Conservation (phyloP, 768 basidiomycete species). For the Russula griseocarnosa region DNA sequence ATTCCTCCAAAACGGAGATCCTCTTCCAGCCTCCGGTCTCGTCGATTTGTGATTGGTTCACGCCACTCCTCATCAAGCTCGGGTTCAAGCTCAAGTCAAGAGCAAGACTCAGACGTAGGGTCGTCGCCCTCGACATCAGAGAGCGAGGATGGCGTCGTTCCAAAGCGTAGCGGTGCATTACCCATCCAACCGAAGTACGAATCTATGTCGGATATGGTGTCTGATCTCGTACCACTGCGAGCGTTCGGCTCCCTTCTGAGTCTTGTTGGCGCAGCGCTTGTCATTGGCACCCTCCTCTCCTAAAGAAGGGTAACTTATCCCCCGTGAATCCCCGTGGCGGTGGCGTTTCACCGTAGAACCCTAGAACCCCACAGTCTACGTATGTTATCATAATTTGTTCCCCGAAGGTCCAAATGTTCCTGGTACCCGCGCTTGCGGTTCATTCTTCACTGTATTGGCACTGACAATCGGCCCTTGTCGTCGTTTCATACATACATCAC, state of each 20-base stretch:
- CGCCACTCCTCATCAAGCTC: slow-evolving; percentile 10
- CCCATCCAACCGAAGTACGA: slow-evolving; percentile 20
- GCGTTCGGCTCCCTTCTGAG: slow-evolving; percentile 27
- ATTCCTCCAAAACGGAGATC: slow-evolving; percentile 9
- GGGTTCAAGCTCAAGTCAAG: slow-evolving; percentile 21
- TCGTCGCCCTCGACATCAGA: slow-evolving; percentile 26
- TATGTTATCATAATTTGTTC: not conserved
- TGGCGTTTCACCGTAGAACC: slow-evolving; percentile 2
- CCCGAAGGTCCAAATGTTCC: not conserved
- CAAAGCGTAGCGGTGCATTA: slow-evolving; percentile 8
- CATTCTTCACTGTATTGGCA: not conserved
- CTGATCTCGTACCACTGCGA: slow-evolving; percentile 20
- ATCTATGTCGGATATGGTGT: slow-evolving; percentile 19
- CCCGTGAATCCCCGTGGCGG: not conserved
- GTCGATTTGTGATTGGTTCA: slow-evolving; percentile 5
- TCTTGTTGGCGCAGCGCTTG: slow-evolving; percentile 26
- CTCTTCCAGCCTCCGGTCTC: slow-evolving; percentile 5
- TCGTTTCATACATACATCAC: not conserved
- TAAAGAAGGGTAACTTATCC: not conserved
- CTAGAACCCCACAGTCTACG: not conserved
- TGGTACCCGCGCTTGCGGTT: not conserved
- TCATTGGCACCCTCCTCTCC: slow-evolving; percentile 27
- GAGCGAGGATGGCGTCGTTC: slow-evolving; percentile 13
- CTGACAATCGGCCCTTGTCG: not conserved
- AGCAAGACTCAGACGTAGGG: slow-evolving; percentile 17